phyloP scores from a whole-genome alignment of 2,329 filamentous ascomycete species.

The Magnaporthales sp. region DNA sequence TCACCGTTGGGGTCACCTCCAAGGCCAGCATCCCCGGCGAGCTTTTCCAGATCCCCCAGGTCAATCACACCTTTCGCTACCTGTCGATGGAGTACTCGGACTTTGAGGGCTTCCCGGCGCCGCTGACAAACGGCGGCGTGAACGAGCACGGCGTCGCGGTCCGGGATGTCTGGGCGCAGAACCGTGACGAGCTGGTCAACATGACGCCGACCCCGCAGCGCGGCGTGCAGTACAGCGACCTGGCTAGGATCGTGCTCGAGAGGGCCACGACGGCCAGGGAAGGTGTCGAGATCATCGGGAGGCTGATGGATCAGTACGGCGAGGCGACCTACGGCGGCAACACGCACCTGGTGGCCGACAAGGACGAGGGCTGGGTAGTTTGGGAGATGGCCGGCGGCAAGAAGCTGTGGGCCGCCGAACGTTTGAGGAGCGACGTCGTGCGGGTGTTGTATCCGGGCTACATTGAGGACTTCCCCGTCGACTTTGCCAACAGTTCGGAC shows the following conservation, averaged over 20 bases:
- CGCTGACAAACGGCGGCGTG: conserved; percentile 3
- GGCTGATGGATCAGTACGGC: background rate
- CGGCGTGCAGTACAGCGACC: conserved; percentile 3
- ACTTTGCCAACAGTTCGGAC: background rate
- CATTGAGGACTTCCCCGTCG: conserved; percentile 3
- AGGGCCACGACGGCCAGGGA: background rate
- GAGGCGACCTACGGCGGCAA: conserved; percentile 5
- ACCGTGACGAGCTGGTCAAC: conserved; percentile 1
- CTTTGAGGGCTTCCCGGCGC: conserved; percentile 4
- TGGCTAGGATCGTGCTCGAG: conserved; percentile 3
- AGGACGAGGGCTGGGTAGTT: conserved; percentile 2
- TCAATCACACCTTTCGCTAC: conserved; percentile 1
- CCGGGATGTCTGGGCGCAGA: conserved; percentile 3
- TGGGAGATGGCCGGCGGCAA: conserved; percentile 3
- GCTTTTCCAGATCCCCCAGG: conserved; percentile 2
- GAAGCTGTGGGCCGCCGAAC: conserved; percentile 1
- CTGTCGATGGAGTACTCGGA: conserved; percentile 5
- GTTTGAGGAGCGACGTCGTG: background rate
- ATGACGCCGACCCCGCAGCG: background rate
- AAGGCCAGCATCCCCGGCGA: background rate
- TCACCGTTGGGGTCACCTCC: conserved; percentile 1
- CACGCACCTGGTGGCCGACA: conserved; percentile 4
- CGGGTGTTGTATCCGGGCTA: conserved; percentile 3
- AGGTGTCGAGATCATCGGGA: background rate
- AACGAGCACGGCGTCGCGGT: conserved; percentile 4